Percentiles rank a stretch among this genome's conserved stretches.
Evolutionary conservation across 345 rosid genomes (phyloP).

Genomic region (Populus davidiana): DNA sequence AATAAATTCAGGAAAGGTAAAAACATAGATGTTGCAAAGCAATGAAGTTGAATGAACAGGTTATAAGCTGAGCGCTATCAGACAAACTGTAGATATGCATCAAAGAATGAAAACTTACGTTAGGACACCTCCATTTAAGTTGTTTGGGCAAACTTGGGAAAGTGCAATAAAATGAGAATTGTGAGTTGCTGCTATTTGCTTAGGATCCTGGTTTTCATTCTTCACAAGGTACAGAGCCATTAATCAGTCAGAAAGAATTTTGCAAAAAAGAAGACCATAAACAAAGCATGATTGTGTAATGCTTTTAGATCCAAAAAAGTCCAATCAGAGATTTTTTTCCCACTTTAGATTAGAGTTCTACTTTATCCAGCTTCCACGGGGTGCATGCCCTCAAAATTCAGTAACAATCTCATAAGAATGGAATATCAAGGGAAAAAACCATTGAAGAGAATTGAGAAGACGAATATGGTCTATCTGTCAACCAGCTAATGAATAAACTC

Average conservation of each 20-base stretch:
- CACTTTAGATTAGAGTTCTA: background rate
- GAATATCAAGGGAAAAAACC: background rate
- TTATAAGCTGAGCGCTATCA: background rate
- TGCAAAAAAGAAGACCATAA: conserved; percentile 15
- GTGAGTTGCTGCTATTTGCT: conserved; percentile 67
- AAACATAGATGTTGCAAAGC: background rate
- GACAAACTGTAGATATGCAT: conserved; percentile 7
- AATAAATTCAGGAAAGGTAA: background rate
- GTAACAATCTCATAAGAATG: background rate
- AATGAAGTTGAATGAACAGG: background rate
- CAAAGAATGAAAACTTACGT: conserved; percentile 55
- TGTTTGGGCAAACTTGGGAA: conserved; percentile 82
- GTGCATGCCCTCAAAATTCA: background rate
- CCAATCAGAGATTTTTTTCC: background rate
- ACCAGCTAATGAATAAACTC: background rate
- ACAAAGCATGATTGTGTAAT: conserved; percentile 8
- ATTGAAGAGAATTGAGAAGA: background rate
- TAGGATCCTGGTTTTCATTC: conserved; percentile 71
- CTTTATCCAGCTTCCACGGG: background rate
- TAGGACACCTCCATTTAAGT: conserved; percentile 60
- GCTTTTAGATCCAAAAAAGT: background rate
- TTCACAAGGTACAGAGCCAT: conserved; percentile 36
- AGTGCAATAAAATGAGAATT: conserved; percentile 77
- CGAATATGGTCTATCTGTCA: background rate
- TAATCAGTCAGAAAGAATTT: conserved; percentile 28